phyloP scores from a whole-genome alignment of 352 stramenopile genomes.

The Pythium scleroteichum region DNA sequence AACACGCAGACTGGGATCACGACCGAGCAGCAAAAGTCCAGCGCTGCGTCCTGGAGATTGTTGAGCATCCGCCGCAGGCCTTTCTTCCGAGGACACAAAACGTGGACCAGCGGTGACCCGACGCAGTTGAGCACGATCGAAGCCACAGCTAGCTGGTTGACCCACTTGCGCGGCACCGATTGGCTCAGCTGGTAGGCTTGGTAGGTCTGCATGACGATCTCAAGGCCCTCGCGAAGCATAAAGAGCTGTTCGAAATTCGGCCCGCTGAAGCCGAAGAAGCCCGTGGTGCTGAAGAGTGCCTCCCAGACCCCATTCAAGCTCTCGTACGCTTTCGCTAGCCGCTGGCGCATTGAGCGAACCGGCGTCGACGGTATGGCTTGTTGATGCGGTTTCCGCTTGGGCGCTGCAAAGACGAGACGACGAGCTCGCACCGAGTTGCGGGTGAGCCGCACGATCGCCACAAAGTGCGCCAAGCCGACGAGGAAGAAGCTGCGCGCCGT shows the following conservation, averaged over 20 bases:
- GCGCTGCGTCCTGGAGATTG: slow-evolving; percentile 12
- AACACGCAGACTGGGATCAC: slow-evolving; percentile 28
- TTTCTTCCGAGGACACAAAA: not conserved
- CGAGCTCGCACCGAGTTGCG: not conserved
- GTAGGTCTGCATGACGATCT: slow-evolving; percentile 31
- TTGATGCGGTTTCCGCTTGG: too few species aligned
- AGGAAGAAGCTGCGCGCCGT: slow-evolving; percentile 11
- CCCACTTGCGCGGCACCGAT: slow-evolving; percentile 20
- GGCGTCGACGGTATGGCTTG: not conserved
- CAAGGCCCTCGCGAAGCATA: slow-evolving; percentile 16
- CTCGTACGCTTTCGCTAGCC: not conserved
- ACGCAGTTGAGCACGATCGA: slow-evolving; percentile 25
- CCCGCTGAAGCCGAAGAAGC: slow-evolving; percentile 16
- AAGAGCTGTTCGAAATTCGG: slow-evolving; percentile 20
- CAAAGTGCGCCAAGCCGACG: slow-evolving; percentile 9
- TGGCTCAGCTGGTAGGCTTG: slow-evolving; percentile 25
- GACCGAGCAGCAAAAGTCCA: slow-evolving; percentile 29
- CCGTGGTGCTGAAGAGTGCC: slow-evolving; percentile 1
- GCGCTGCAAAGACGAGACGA: not conserved
- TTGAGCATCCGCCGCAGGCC: slow-evolving; percentile 14
- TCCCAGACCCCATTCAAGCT: not conserved
- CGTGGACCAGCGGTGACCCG: slow-evolving; percentile 13
- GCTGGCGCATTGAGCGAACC: not conserved
- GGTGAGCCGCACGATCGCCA: slow-evolving; percentile 5
- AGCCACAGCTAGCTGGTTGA: slow-evolving; percentile 25